Base-by-base conservation (phyloP, 176 grass and related monocot genomes). In the Oryza nivara region DNA sequence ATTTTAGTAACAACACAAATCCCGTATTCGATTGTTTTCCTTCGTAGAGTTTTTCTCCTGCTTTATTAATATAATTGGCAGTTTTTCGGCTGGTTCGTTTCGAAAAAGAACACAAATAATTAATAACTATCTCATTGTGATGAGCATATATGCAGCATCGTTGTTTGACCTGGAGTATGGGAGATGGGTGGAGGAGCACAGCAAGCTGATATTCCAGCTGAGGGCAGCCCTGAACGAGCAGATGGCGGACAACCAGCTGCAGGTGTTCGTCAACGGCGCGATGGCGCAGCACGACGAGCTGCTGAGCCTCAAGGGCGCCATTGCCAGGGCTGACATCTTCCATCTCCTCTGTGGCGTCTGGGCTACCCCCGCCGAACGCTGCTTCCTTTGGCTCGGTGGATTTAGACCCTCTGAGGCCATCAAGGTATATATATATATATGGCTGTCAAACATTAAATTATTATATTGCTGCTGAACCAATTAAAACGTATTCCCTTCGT, bases 351-450 rank as follows among this genome's bases (percentile, higher is more conserved):
- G 85, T 1, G 94, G 94, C 5, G 65, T 80, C 28, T 97, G 94
- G 94, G 91, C 82, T 10, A 88, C 80, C 69, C 94, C 94, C 0
- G 85, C 92, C 2, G 92, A 97, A 45, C 91, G 89, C 13, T 92
- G 94, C 64, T 97, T 94, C 85, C 75, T 97, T 48, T 97, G 94
- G 94, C 70, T 97, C 16, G 94, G 87, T 11, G 94, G 92, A 15
- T 92, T 88, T 85, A 92, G 94, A 26, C 92, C 94, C 2, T 91
- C 87, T 0, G 91, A 94, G 66, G 75, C 81, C 28, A 91, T 94
- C 87, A 94, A 91, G 92, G 88, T 89, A 82, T 20, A 30, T 30
- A 30, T 30, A 28, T 30, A 30, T 30, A 30, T 30, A 30, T 30
- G 28, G 51, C 4, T 15, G 8, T 13, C 1, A 48, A 2, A 49